Conservation (phyloP, 352 stramenopile species). For the Phytophthora hibernalis region DNA sequence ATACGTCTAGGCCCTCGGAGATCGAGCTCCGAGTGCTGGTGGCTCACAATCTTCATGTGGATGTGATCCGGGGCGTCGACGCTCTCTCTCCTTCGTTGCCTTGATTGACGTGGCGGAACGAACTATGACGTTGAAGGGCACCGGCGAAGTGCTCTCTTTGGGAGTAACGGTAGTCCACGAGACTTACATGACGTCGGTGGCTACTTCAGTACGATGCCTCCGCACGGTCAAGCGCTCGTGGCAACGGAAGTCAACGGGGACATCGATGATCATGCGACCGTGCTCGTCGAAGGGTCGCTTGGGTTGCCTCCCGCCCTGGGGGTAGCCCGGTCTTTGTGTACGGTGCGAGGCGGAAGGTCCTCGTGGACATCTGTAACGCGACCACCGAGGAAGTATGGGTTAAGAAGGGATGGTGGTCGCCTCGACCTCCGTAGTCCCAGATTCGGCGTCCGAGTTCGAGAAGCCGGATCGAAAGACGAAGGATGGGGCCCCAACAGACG, state of each 20-base stretch:
- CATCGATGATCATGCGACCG: background rate
- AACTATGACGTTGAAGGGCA: background rate
- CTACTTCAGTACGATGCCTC: background rate
- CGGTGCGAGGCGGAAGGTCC: background rate
- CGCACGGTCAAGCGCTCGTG: background rate
- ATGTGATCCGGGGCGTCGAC: too few relatives aligned
- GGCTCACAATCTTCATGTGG: too few relatives aligned
- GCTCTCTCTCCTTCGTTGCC: background rate
- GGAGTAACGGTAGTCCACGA: background rate
- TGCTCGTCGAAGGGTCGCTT: background rate
- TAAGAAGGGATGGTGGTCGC: background rate
- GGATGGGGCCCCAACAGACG: too few relatives aligned
- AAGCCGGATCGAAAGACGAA: too few relatives aligned
- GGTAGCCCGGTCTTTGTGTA: background rate
- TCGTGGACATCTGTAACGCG: constrained; percentile 8
- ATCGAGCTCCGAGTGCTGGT: too few relatives aligned
- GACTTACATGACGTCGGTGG: background rate
- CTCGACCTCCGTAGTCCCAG: too few relatives aligned
- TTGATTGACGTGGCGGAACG: constrained; percentile 6
- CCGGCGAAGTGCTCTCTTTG: background rate
- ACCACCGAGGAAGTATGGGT: constrained; percentile 1
- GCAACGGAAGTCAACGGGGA: background rate
- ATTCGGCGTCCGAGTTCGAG: too few relatives aligned
- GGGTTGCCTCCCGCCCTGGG: background rate
- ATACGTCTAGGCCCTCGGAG: too few relatives aligned